A percentile compares a stretch with the other conserved stretches of the same genome.
Evolutionary conservation across 1,139 yeast species (phyloP).

Genomic region (Magnusiomyces paraingens): DNA sequence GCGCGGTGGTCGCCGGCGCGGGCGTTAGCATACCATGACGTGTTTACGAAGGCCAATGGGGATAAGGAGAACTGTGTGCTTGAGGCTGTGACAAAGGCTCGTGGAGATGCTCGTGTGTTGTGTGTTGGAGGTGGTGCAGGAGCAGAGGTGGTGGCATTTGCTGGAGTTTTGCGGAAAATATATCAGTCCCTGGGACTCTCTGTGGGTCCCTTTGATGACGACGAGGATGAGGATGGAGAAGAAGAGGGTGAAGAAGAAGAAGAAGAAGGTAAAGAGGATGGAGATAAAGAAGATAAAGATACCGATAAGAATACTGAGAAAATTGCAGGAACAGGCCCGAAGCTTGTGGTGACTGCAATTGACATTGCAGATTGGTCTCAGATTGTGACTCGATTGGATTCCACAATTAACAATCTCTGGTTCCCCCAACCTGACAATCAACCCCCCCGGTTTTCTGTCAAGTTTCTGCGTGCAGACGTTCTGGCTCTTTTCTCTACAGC

Average conservation of each 20-base stretch:
- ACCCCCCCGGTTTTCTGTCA: neutral
- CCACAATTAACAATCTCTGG: neutral
- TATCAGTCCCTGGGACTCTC: constrained; percentile 38
- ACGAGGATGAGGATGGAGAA: neutral
- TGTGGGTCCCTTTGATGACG: constrained; percentile 19
- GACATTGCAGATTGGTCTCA: constrained; percentile 77
- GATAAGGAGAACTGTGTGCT: too few species aligned
- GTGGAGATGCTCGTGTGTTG: constrained; percentile 33
- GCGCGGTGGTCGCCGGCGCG: constrained; percentile 84
- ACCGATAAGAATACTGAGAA: neutral
- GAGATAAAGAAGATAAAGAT: too few species aligned
- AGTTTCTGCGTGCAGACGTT: neutral
- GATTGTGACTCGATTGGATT: constrained; percentile 41
- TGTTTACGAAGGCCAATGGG: constrained; percentile 11
- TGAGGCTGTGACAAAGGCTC: too few species aligned
- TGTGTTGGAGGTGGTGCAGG: constrained; percentile 90
- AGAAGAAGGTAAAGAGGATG: too few species aligned
- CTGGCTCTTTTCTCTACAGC: constrained; percentile 1
- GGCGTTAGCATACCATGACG: constrained; percentile 47
- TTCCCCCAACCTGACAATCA: neutral
- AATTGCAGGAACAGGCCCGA: constrained; percentile 18
- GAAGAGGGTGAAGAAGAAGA: neutral
- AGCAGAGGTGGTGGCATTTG: constrained; percentile 69
- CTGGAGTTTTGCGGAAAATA: constrained; percentile 19
- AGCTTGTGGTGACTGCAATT: constrained; percentile 46